A percentile compares a stretch with the other conserved stretches of the same genome.
Evolutionary conservation across 306 rosid species (phyloP).

Genomic region (Cercis canadensis): DNA sequence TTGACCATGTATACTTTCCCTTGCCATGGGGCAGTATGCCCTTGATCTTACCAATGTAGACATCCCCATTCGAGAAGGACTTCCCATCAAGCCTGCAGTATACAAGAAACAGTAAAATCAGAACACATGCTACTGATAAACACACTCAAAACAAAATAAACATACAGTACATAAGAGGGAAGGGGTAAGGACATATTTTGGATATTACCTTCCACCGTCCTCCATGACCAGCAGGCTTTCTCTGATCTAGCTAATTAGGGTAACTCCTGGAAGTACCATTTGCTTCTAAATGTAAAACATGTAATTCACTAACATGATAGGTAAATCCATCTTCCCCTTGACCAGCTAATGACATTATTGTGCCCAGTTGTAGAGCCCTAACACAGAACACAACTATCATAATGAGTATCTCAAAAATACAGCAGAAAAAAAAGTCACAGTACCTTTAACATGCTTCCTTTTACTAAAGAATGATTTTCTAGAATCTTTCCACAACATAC

Average conservation of each 20-base stretch:
- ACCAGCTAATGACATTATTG: slow-evolving; percentile 29
- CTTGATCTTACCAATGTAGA: slow-evolving; percentile 61
- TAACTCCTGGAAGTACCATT: slow-evolving; percentile 28
- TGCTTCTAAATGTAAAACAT: slow-evolving; percentile 34
- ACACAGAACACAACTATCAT: slow-evolving; percentile 33
- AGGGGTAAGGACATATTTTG: slow-evolving; percentile 2
- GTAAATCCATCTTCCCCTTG: slow-evolving; percentile 28
- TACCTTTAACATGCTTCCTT: slow-evolving; percentile 26
- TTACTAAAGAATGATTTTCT: slow-evolving; percentile 11
- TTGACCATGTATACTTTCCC: slow-evolving; percentile 85
- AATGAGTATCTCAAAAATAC: slow-evolving; percentile 22
- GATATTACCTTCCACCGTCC: slow-evolving; percentile 58
- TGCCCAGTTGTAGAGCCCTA: slow-evolving; percentile 27
- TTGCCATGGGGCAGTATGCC: slow-evolving; percentile 74
- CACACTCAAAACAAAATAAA: slow-evolving; percentile 20
- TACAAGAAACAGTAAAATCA: slow-evolving; percentile 28
- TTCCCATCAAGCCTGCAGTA: slow-evolving; percentile 59
- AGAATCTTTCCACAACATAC: slow-evolving; percentile 24
- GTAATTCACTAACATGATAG: slow-evolving; percentile 26
- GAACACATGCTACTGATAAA: slow-evolving; percentile 21
- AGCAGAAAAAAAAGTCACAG: slow-evolving; percentile 1
- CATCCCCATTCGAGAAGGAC: slow-evolving; percentile 72
- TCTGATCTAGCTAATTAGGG: slow-evolving; percentile 35
- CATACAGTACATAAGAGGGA: slow-evolving; percentile 16
- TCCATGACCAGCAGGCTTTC: slow-evolving; percentile 50